Conservation (phyloP, 2,329 filamentous ascomycete genomes). For the Ilyonectria destructans region DNA sequence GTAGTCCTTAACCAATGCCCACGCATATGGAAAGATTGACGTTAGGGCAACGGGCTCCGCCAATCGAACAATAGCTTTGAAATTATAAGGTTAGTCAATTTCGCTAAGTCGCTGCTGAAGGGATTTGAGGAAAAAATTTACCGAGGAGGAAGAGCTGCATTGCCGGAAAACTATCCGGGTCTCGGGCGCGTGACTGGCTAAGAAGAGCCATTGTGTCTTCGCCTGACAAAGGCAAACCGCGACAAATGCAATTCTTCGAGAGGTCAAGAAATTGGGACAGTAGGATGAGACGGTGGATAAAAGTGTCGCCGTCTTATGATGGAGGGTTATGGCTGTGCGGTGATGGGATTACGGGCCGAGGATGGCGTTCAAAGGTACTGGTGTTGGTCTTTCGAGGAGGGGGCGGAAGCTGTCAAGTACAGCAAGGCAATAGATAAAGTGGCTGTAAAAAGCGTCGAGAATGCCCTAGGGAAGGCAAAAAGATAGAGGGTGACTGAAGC, state of each 20-base stretch:
- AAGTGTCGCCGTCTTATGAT: background rate
- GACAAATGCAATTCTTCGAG: conserved; percentile 55
- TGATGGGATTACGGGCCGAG: conserved; percentile 20
- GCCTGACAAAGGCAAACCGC: conserved; percentile 61
- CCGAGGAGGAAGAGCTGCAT: conserved; percentile 88
- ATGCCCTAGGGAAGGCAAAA: conserved; percentile 24
- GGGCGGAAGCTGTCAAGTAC: conserved; percentile 23
- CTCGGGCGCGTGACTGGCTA: conserved; percentile 67
- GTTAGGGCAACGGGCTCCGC: conserved; percentile 94
- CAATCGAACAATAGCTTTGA: conserved; percentile 87
- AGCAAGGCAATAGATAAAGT: conserved; percentile 20
- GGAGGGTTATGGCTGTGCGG: background rate
- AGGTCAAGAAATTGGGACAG: background rate
- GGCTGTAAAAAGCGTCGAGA: conserved; percentile 32
- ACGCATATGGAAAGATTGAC: conserved; percentile 94
- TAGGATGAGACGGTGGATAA: background rate
- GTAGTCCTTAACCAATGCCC: conserved; percentile 85
- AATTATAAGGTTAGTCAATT: conserved; percentile 36
- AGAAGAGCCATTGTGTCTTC: conserved; percentile 68
- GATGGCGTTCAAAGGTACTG: conserved; percentile 10
- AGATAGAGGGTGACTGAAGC: conserved; percentile 30
- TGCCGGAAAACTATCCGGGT: conserved; percentile 84
- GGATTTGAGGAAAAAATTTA: conserved; percentile 60
- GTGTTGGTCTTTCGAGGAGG: conserved; percentile 14
- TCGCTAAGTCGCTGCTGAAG: conserved; percentile 1